Evolutionary conservation across 2,329 filamentous ascomycete genomes (phyloP).

Genomic region (Lasiodiplodia theobromae): DNA sequence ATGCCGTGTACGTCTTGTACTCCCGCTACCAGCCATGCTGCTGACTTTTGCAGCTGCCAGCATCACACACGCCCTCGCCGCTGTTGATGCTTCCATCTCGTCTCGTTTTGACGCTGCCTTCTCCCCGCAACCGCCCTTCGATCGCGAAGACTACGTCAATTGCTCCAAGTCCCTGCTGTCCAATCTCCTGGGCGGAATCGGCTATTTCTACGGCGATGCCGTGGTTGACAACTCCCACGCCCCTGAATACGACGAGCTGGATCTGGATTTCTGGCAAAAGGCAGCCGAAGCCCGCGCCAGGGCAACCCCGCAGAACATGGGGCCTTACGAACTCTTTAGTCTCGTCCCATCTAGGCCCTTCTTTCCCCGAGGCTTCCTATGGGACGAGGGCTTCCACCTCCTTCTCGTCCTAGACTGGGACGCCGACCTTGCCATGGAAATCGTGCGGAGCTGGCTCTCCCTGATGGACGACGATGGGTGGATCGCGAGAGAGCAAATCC

Average conservation of each 20-base stretch:
- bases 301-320: slow-evolving; percentile 73
- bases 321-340: slow-evolving; percentile 87
- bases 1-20: slow-evolving; percentile 52
- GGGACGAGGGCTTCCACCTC: slow-evolving; percentile 98
- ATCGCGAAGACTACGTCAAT: slow-evolving; percentile 71
- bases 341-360: slow-evolving; percentile 92
- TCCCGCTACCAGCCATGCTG: slow-evolving; percentile 56
- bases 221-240: slow-evolving; percentile 90
- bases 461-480: slow-evolving; percentile 98
- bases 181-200: slow-evolving; percentile 91
- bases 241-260: slow-evolving; percentile 92
- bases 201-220: slow-evolving; percentile 90
- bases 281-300: slow-evolving; percentile 80
- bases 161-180: slow-evolving; percentile 94
- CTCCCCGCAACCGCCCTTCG: slow-evolving; percentile 77
- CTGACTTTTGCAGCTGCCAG: too few species aligned
- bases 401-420: slow-evolving; percentile 94
- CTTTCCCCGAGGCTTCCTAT: slow-evolving; percentile 94
- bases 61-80: too few species aligned
- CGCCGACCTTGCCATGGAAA: slow-evolving; percentile 82
- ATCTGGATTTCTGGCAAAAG: slow-evolving; percentile 95
- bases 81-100: too few species aligned
- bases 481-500: slow-evolving; percentile 96
- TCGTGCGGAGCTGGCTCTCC: slow-evolving; percentile 94
- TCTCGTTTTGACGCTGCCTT: slow-evolving; percentile 61